These are phyloP conservation scores for Rhizopus stolonifer DNA, from an alignment of 371 early-diverging fungal genomes.

Conservation along the genomic window DNA sequence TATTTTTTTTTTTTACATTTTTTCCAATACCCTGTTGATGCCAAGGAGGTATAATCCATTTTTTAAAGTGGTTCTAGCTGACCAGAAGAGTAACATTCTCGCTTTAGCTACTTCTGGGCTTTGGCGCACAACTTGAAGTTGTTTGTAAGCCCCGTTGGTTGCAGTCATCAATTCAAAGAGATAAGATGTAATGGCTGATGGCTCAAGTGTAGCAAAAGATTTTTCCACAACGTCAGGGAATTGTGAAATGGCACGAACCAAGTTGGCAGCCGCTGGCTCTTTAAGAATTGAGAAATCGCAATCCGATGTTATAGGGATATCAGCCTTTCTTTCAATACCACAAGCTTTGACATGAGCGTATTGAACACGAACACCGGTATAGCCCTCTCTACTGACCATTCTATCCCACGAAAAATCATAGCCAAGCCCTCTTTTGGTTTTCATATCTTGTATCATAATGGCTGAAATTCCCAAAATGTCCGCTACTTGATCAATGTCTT, in stretches of 20 bases:
- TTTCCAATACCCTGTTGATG: slow-evolving; percentile 21
- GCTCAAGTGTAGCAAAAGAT: slow-evolving; percentile 72
- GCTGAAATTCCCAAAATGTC: slow-evolving; percentile 80
- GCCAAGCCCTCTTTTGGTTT: slow-evolving; percentile 87
- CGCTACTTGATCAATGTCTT: slow-evolving; percentile 60
- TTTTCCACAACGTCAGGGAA: slow-evolving; percentile 81
- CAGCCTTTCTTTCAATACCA: slow-evolving; percentile 48
- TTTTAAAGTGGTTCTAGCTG: slow-evolving; percentile 74
- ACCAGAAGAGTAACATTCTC: slow-evolving; percentile 73
- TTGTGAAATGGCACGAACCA: slow-evolving; percentile 75
- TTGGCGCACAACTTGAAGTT: slow-evolving; percentile 72
- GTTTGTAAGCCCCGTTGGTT: slow-evolving; percentile 72
- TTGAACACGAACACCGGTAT: slow-evolving; percentile 98
- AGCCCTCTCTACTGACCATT: slow-evolving; percentile 92
- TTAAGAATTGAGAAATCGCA: slow-evolving; percentile 53
- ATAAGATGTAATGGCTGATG: slow-evolving; percentile 87
- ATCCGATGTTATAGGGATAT: slow-evolving; percentile 18
- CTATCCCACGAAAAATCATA: slow-evolving; percentile 95
- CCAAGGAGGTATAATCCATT: slow-evolving; percentile 80
- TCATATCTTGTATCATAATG: slow-evolving; percentile 93
- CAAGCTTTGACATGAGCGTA: slow-evolving; percentile 93
- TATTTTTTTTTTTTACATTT: slow-evolving; percentile 1
- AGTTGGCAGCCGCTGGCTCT: slow-evolving; percentile 67
- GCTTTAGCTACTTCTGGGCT: slow-evolving; percentile 72
- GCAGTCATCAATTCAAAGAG: slow-evolving; percentile 81